Conservation (phyloP, 371 early-diverging fungal genomes). For the Saksenaea vasiformis region DNA sequence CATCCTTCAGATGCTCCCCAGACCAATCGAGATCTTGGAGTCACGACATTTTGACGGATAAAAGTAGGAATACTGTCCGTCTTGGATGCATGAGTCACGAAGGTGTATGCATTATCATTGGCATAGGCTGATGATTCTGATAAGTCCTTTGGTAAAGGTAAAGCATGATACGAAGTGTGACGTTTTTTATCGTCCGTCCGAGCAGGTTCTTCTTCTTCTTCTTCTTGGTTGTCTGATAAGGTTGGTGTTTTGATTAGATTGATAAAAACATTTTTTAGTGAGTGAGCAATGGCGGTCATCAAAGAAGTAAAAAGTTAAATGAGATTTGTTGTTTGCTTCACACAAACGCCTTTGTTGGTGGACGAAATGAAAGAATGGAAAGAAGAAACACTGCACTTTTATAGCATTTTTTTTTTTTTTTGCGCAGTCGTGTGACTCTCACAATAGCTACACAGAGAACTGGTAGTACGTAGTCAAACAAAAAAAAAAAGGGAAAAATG, state of each 20-base stretch:
- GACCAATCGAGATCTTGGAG: neutral
- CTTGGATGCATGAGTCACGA: neutral
- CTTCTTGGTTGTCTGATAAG: neutral
- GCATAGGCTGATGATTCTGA: neutral
- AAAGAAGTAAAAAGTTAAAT: neutral
- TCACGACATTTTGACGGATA: neutral
- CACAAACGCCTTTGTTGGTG: neutral
- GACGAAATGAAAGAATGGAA: neutral
- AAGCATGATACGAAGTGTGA: neutral
- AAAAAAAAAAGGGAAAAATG: too few species aligned
- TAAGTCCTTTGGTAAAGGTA: neutral
- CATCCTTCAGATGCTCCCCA: neutral
- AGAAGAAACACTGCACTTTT: too few species aligned
- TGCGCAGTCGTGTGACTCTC: too few species aligned
- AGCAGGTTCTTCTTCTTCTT: neutral
- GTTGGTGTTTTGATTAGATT: neutral
- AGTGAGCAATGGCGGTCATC: neutral
- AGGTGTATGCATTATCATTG: neutral
- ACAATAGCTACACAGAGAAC: too few species aligned
- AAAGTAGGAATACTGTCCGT: neutral
- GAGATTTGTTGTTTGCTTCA: neutral
- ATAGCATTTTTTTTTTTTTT: too few species aligned
- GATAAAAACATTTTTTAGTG: neutral
- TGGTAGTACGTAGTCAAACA: too few species aligned
- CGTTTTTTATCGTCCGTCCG: neutral